Evolutionary conservation across 345 rosid genomes (phyloP).

Genomic region (Eutrema heterophyllum): DNA sequence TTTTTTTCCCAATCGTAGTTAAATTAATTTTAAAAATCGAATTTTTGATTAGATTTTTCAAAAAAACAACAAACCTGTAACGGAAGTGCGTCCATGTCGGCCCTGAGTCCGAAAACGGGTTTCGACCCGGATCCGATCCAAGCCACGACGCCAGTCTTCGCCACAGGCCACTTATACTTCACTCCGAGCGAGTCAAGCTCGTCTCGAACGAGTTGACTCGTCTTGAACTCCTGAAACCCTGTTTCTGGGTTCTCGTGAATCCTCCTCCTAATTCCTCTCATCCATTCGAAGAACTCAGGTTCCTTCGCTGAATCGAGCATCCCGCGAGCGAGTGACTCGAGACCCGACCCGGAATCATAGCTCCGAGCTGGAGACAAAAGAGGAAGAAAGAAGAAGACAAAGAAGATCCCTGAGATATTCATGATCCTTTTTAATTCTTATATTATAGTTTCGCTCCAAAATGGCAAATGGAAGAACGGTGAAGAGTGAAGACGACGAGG

Average conservation of each 20-base stretch:
- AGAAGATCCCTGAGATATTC: neutral
- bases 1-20: neutral
- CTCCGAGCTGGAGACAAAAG: neutral
- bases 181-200: slow-evolving; percentile 63
- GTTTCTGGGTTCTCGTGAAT: slow-evolving; percentile 63
- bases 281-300: slow-evolving; percentile 58
- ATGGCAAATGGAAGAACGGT: neutral
- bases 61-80: slow-evolving; percentile 44
- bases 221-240: slow-evolving; percentile 63
- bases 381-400: neutral
- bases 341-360: slow-evolving; percentile 20
- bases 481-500: neutral
- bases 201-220: slow-evolving; percentile 48
- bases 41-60: neutral
- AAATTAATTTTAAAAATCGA: neutral
- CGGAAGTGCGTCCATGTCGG: slow-evolving; percentile 80
- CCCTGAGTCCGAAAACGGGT: slow-evolving; percentile 62
- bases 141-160: slow-evolving; percentile 62
- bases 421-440: neutral
- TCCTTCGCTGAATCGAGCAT: slow-evolving; percentile 46
- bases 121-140: slow-evolving; percentile 46
- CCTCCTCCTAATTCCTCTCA: slow-evolving; percentile 52
- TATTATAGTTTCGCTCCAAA: neutral
- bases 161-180: slow-evolving; percentile 60
- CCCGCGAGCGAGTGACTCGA: slow-evolving; percentile 29